Conservation (phyloP, 305 asterid species). For the Stenogyne calaminthoides region DNA sequence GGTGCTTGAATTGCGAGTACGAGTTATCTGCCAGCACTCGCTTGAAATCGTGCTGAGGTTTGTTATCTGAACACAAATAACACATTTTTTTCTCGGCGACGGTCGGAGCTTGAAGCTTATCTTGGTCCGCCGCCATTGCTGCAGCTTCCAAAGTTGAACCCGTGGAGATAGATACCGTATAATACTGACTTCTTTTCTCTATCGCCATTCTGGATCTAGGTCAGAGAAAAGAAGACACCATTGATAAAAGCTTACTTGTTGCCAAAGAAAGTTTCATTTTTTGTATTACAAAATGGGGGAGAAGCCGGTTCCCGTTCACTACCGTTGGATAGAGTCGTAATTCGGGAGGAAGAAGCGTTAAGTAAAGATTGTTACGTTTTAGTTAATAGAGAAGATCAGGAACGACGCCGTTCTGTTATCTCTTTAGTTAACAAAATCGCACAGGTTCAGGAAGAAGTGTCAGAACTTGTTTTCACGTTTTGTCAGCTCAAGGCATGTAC, state of each 20-base stretch:
- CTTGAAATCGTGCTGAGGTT: conserved; percentile 73
- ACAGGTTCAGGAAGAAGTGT: no score
- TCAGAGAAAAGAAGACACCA: conserved; percentile 26
- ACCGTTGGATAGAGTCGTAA: no score
- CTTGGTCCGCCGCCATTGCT: conserved; percentile 41
- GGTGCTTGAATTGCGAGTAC: conserved; percentile 80
- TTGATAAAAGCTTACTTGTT: conserved; percentile 20
- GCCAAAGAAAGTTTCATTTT: background rate
- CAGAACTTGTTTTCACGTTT: no score
- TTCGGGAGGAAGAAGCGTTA: no score
- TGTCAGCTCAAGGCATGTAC: no score
- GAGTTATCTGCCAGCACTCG: conserved; percentile 82
- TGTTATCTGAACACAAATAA: conserved; percentile 57
- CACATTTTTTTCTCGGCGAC: conserved; percentile 44
- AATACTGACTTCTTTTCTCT: background rate
- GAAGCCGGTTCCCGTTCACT: no score
- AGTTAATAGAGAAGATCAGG: no score
- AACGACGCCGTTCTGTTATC: no score
- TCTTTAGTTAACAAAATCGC: no score
- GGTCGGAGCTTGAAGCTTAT: conserved; percentile 42
- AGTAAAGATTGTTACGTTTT: no score
- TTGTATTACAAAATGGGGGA: background rate
- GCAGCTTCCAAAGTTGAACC: conserved; percentile 29
- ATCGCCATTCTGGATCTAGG: background rate
- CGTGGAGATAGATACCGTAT: background rate